Base-by-base conservation (phyloP, 331 rosid species). In the Rhamnella rubrinervis region DNA sequence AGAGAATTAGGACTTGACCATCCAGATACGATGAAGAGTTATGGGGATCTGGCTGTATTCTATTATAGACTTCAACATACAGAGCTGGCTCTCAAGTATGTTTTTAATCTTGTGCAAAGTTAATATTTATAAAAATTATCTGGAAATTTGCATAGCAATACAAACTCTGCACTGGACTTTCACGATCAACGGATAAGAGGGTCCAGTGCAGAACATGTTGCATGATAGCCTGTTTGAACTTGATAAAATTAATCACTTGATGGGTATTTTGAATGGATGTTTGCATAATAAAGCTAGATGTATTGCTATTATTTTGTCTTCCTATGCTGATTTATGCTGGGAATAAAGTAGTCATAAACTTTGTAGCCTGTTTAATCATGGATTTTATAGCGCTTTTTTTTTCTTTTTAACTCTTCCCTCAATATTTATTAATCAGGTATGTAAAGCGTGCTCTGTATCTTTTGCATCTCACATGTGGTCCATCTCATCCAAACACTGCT, bases 1-100 rank as follows among this genome's bases (percentile, higher is more conserved):
- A 86, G 97, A 83, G 99, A 95, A 76, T 74, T 95, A 57, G 99
- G 99, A 76, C 85, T 95, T 83, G 99, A 95, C 76, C 99, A 95
- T 82, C 99, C 97, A 68, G 99, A 95, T 84, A 95, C 99, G 38
- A 95, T 95, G 99, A 95, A 95, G 86, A 95, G 99, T 78, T 95
- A 95, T 74, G 97, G 99, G 65, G 99, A 95, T 77, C 96, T 95
- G 77, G 97, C 99, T 52, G 99, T 95, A 75, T 95, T 95, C 85
- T 95, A 95, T 76, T 95, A 95, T 84, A 85, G 99, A 59, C 99
- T 95, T 82, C 99, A 95, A 75, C 99, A 95, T 73, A 91, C 97
- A 13, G 99, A 95, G 85, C 76, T 95, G 78, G 99, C 99, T 78
- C 89, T 95, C 67, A 95, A 87, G 99, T 95, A 91, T 70, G 96